Base-by-base conservation (phyloP, 176 grass and related monocot species). In the Paspalum vaginatum region DNA sequence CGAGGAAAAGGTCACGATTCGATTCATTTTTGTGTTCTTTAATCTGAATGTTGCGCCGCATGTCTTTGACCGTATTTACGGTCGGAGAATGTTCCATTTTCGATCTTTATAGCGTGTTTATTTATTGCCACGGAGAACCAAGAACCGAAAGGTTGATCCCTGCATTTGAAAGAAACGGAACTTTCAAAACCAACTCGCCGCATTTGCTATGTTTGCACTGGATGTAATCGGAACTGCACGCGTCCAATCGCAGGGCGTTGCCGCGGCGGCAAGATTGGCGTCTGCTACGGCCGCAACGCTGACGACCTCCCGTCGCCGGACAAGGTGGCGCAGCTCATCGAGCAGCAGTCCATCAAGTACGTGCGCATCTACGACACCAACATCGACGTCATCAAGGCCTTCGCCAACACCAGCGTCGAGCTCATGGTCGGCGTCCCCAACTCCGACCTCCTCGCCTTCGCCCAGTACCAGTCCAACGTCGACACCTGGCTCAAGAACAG, bases 381-480 rank as follows among this genome's bases (percentile, higher is more conserved):
- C 84, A 86, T 91, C 25, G 91, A 95, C 77, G 90, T 99, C 47
- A 85, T 99, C 70, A 99, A 93, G 83, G 86, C 96, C 66, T 99
- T 99, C 49, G 90, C 96, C 42, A 93, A 95, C 88, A 99, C 96
- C 4, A 65, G 96, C 51, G 84, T 95, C 38, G 96, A 99, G 69
- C 92, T 99, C 79, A 99, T 95, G 86, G 85, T 99, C 6, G 96
- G 92, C 54, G 92, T 99, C 67, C 92, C 96, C 21, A 99, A 99
- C 79, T 89, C 96, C 37, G 96, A 99, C 87, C 84, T 99, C 68
- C 96, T 99, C 61, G 75, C 96, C 65, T 99, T 99, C 50, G 72
- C 92, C n/a, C 96, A 99, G 84, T 99, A 93, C 92, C 96, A 99
- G 81, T 95, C 92, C 73, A 99, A 95, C 49, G 96, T 99, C 1